Conservation (phyloP, 2,329 filamentous ascomycete species). For the Shiraia sp. region DNA sequence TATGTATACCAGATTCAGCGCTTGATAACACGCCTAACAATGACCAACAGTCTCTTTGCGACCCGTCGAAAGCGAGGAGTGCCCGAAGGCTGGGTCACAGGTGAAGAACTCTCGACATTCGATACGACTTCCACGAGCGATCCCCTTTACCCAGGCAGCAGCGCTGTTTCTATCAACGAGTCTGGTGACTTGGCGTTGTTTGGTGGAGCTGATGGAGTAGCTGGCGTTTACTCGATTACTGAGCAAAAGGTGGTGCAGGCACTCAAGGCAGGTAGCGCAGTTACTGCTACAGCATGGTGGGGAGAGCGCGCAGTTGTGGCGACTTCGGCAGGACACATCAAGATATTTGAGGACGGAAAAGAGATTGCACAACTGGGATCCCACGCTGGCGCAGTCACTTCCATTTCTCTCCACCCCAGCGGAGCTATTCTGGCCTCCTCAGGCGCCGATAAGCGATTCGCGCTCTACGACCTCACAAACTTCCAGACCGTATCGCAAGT, state of each 20-base stretch:
- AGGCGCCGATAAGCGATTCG: conserved; percentile 88
- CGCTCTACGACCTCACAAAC: conserved; percentile 78
- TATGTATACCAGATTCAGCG: conserved; percentile 52
- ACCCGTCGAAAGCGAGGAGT: conserved; percentile 86
- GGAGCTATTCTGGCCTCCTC: conserved; percentile 83
- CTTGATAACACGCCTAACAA: conserved; percentile 23
- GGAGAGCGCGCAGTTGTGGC: conserved; percentile 71
- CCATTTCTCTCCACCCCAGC: conserved; percentile 79
- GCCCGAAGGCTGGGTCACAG: conserved; percentile 81
- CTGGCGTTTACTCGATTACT: conserved; percentile 77
- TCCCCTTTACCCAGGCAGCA: conserved; percentile 62
- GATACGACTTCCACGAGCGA: conserved; percentile 59
- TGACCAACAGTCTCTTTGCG: conserved; percentile 70
- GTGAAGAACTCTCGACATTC: conserved; percentile 69
- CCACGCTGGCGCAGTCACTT: conserved; percentile 81
- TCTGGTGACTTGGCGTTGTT: conserved; percentile 70
- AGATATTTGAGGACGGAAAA: conserved; percentile 73
- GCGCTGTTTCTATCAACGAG: conserved; percentile 61
- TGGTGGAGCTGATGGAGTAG: conserved; percentile 73
- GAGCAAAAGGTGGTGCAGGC: conserved; percentile 74
- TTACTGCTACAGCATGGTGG: conserved; percentile 69
- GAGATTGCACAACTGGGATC: conserved; percentile 73
- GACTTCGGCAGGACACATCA: conserved; percentile 76
- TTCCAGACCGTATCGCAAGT: conserved; percentile 75
- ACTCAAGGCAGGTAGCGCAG: conserved; percentile 64